phyloP scores from a whole-genome alignment of 2,329 filamentous ascomycete species.

The Fusarium verticillioides region DNA sequence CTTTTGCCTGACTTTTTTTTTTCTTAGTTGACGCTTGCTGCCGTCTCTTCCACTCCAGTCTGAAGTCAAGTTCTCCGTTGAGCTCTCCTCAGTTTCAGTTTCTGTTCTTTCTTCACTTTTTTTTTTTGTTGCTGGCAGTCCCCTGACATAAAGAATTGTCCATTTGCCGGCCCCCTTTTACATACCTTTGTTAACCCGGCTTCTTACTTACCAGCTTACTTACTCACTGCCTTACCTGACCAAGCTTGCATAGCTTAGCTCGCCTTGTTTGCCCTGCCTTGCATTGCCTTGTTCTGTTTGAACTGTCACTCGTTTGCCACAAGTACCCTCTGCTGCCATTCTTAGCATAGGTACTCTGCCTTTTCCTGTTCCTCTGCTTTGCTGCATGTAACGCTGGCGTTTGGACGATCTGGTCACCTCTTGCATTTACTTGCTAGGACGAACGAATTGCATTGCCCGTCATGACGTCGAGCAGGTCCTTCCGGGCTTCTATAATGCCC shows the following conservation, averaged over 20 bases:
- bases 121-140: background rate
- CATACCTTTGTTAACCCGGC: conserved; percentile 7
- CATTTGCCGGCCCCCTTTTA: conserved; percentile 18
- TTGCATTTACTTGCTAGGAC: background rate
- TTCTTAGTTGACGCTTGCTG: conserved; percentile 13
- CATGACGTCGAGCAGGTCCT: conserved; percentile 61
- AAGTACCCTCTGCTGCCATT: conserved; percentile 37
- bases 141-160: conserved; percentile 26
- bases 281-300: conserved; percentile 11
- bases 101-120: background rate
- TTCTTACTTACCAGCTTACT: background rate
- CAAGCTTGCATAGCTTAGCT: conserved; percentile 18
- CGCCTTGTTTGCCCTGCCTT: conserved; percentile 7
- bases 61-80: conserved; percentile 1
- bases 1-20: conserved; percentile 27
- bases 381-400: conserved; percentile 48
- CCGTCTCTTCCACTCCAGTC: conserved; percentile 16
- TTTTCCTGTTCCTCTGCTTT: conserved; percentile 19
- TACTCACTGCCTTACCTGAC: background rate
- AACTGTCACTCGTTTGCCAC: conserved; percentile 28
- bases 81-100: conserved; percentile 7
- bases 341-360: conserved; percentile 35
- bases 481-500: conserved; percentile 52
- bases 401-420: conserved; percentile 15
- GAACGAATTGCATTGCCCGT: conserved; percentile 42